Evolutionary conservation across 164 flowering plant species (phyloP), one percentile per base, ranked within the genome.

Genomic region (Piper betle): DNA sequence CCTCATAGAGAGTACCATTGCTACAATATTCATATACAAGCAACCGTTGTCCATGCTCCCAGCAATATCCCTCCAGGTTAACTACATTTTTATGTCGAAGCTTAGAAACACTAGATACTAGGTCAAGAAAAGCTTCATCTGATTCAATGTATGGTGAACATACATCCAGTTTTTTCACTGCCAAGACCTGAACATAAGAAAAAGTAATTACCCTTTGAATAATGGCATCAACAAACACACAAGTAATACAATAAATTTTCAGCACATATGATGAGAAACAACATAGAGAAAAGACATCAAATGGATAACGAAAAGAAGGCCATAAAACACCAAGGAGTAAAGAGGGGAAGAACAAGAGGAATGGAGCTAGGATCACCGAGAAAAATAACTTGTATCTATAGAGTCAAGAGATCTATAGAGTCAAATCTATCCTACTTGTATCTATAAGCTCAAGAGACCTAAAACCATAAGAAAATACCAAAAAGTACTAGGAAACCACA

Each of bases 61-160:
- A 69, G 71, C 97, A 94, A 72, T 86, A 91, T 40, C 99, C 99
- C 80, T 80, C 78, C 61, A 94, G 85, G 74, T 85, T 83, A n/a
- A 86, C 86, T 37, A 94, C 74, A 78, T 91, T 86, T n/a, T 81
- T 81, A 82, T 94, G 96, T 15, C 79, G 81, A 46, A 91, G 82
- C 60, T 69, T 76, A 55, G 86, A 84, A 63, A 94, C 74, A 65
- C 61, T 77, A 52, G 81, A 76, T 16, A 94, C 93, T 66, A 94
- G 74, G 58, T 86, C 88, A 66, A 91, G 67, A 79, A 94, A 91
- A 56, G 81, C 87, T 46, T 79, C 82, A 61, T 86, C 93, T 62
- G 76, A 75, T 58, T 74, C 86, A 60, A 74, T 83, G 64, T 68
- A 75, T 55, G 77, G 67, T 59, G 73, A 75, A 60, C 76, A 70